Percentiles rank a stretch among this genome's conserved stretches.
Conservation (phyloP, 2,329 filamentous ascomycete species). For the Colletotrichum melonis region DNA sequence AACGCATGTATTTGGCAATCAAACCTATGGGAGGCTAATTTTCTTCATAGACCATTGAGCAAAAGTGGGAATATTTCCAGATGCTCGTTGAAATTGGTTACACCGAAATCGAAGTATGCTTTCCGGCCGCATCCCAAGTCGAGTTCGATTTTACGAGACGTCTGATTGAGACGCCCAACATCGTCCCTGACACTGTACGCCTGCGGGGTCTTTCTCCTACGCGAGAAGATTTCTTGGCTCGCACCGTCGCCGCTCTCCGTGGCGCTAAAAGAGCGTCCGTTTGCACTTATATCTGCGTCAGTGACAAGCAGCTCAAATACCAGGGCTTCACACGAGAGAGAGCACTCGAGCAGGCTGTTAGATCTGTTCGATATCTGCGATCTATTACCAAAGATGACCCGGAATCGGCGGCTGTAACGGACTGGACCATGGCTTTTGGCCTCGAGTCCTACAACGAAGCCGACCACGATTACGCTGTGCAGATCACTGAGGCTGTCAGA, state of each 20-base stretch:
- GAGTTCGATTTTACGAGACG: conserved; percentile 94
- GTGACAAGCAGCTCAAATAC: conserved; percentile 59
- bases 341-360: conserved; percentile 80
- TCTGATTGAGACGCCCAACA: conserved; percentile 84
- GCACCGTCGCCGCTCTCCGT: conserved; percentile 89
- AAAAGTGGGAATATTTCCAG: conserved; percentile 95
- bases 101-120: conserved; percentile 98
- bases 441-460: conserved; percentile 93
- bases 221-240: conserved; percentile 87
- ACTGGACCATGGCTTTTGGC: conserved; percentile 85
- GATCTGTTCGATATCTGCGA: conserved; percentile 89
- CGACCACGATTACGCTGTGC: conserved; percentile 81
- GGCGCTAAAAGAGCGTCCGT: conserved; percentile 94
- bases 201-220: conserved; percentile 93
- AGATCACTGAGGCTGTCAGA: conserved; percentile 93
- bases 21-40: not conserved
- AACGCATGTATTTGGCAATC: not conserved
- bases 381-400: conserved; percentile 86
- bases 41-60: conserved; percentile 78
- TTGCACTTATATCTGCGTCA: conserved; percentile 95
- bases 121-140: conserved; percentile 91
- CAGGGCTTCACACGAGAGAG: conserved; percentile 83
- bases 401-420: conserved; percentile 64
- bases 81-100: conserved; percentile 92
- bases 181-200: conserved; percentile 88